phyloP scores from a whole-genome alignment of 371 early-diverging fungal species.

The Mucor mucedo region DNA sequence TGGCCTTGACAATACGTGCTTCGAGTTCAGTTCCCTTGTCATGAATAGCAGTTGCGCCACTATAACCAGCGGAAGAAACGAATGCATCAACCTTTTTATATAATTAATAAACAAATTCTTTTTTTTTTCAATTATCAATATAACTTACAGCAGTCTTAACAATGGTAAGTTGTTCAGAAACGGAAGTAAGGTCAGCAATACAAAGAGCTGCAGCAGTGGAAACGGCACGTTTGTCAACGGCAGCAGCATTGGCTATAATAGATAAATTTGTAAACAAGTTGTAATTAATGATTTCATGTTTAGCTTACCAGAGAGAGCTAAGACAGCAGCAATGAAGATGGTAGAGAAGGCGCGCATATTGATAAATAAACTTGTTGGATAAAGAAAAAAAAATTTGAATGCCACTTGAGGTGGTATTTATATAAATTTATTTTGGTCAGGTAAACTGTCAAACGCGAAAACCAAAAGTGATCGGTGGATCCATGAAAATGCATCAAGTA shows the following conservation, averaged over 20 bases:
- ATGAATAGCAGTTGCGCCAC: slow-evolving; percentile 13
- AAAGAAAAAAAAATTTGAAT: neutral
- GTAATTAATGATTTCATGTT: no score
- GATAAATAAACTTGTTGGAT: neutral
- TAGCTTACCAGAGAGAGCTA: neutral
- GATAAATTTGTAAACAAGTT: neutral
- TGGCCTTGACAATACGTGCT: slow-evolving; percentile 5
- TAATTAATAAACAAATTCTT: no score
- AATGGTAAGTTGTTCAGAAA: slow-evolving; percentile 8
- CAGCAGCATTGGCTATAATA: slow-evolving; percentile 23
- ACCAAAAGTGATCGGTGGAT: no score
- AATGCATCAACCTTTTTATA: slow-evolving; percentile 13
- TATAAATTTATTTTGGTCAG: no score
- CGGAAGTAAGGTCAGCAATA: slow-evolving; percentile 18
- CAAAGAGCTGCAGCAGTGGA: slow-evolving; percentile 11
- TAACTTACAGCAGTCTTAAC: slow-evolving; percentile 15
- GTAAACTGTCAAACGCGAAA: no score
- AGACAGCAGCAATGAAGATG: slow-evolving; percentile 1
- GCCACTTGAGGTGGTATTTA: no score
- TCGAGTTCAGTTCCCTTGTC: slow-evolving; percentile 8
- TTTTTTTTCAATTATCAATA: no score
- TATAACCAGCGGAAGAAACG: slow-evolving; percentile 2
- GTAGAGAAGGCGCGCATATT: neutral
- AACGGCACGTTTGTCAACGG: slow-evolving; percentile 11
- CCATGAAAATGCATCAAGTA: no score